Conservation (phyloP, 2,329 filamentous ascomycete genomes). For the Nemania sp. region DNA sequence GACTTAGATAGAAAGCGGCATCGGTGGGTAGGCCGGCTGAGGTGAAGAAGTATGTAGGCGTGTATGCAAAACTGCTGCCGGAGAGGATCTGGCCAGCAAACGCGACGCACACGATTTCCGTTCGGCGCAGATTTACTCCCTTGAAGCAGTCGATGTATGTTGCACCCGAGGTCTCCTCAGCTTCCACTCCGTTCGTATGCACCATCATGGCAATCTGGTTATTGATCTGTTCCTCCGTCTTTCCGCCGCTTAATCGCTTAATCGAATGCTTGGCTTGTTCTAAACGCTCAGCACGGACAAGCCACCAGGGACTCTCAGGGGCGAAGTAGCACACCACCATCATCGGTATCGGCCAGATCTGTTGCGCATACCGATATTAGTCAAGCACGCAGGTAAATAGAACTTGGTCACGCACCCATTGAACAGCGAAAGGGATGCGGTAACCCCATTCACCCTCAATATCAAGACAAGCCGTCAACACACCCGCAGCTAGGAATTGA, state of each 20-base stretch:
- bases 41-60: constrained; percentile 46
- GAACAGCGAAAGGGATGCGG: constrained; percentile 49
- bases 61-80: constrained; percentile 46
- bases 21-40: constrained; percentile 41
- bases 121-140: constrained; percentile 49
- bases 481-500: constrained; percentile 47
- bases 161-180: constrained; percentile 45
- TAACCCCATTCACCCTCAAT: constrained; percentile 47
- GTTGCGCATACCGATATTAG: background rate
- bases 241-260: constrained; percentile 41
- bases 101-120: constrained; percentile 48
- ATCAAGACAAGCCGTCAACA: constrained; percentile 45
- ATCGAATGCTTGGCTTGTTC: constrained; percentile 44
- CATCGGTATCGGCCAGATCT: constrained; percentile 48
- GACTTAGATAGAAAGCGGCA: constrained; percentile 42
- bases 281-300: constrained; percentile 46
- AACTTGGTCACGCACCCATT: constrained; percentile 42
- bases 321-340: constrained; percentile 47
- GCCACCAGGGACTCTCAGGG: constrained; percentile 54
- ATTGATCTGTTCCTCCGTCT: constrained; percentile 42
- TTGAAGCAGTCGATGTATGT: constrained; percentile 55
- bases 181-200: constrained; percentile 51
- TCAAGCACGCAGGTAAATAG: background rate
- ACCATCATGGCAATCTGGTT: constrained; percentile 50
- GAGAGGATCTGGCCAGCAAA: constrained; percentile 43